Base-by-base conservation (phyloP, 768 basidiomycete species). In the Lactifluus piperatus region DNA sequence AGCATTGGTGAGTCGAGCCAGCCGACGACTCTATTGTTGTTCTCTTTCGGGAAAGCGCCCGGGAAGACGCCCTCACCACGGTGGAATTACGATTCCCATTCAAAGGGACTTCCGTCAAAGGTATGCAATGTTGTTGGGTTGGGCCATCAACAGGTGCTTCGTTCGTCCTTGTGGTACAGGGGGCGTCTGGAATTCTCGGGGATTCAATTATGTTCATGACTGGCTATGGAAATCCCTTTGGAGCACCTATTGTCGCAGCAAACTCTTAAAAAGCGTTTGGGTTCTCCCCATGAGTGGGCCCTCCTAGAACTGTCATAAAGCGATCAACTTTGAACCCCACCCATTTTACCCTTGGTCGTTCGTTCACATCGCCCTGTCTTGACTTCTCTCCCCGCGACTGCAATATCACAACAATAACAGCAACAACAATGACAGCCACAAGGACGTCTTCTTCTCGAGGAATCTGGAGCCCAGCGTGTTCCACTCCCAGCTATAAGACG, bases 41-140 rank as follows among this genome's bases (percentile, higher is more conserved):
- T 55, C 48, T 36, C n/a, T 29, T 55, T 60, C 45, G 22, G 58
- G 48, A 24, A 50, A 22, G 26, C 36, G 9, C 16, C 39, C 5
- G 49, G 9, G 27, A 13, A n/a, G 22, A 18, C 29, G 26, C 48
- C 29, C 50, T 41, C 41, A 46, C 47, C 47, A 34, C 52, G 3
- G 3, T 13, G 14, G 9, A 3, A 54, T 27, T 46, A 54, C 52
- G 47, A 20, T 32, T 41, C 11, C 20, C n/a, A 29, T n/a, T 60
- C 53, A 60, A 60, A 60, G 58, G 58, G 58, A 60, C 32, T 55
- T 36, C 58, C 58, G 16, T 22, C 43, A 54, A 60, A 44, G 53
- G 58, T 11, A 55, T 43, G 46, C 18, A n/a, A 45, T 27, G 32
- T 49, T 46, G 53, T 48, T 26, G 27, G 46, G 30, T 8, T n/a